A percentile compares a stretch with the other conserved stretches of the same genome.
phyloP scores from a whole-genome alignment of 371 early-diverging fungal species.

The Mucor saturninus region DNA sequence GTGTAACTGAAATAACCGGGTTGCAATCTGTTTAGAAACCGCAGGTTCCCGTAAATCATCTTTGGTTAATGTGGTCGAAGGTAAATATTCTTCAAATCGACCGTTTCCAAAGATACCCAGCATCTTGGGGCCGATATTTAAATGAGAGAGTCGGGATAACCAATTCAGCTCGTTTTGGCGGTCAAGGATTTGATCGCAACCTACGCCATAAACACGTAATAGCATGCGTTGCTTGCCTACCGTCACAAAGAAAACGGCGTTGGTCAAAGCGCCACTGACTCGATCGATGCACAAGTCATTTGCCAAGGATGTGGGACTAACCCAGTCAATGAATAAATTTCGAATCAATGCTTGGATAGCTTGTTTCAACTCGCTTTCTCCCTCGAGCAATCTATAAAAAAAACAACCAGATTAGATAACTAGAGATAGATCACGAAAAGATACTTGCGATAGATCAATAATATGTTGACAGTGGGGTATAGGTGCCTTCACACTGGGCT shows the following conservation, averaged over 20 bases:
- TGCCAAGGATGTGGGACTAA: constrained; percentile 28
- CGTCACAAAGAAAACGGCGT: constrained; percentile 79
- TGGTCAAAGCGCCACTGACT: constrained; percentile 89
- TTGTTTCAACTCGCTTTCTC: constrained; percentile 27
- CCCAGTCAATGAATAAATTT: constrained; percentile 39
- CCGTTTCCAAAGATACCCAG: constrained; percentile 90
- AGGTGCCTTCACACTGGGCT: background rate
- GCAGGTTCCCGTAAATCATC: constrained; percentile 68
- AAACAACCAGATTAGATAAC: background rate
- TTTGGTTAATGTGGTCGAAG: constrained; percentile 73
- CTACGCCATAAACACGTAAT: constrained; percentile 79
- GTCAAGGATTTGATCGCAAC: constrained; percentile 77
- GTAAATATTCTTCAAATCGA: constrained; percentile 85
- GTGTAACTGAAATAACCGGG: constrained; percentile 76
- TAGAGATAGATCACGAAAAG: background rate
- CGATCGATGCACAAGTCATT: constrained; percentile 53
- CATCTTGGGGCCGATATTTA: constrained; percentile 79
- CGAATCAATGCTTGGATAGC: constrained; percentile 27
- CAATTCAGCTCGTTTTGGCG: constrained; percentile 82
- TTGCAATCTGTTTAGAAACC: constrained; percentile 77
- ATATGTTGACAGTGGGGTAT: constrained; percentile 34
- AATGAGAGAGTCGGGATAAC: constrained; percentile 70
- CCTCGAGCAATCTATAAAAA: constrained; percentile 30
- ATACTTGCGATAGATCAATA: constrained; percentile 39
- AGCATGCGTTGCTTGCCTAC: constrained; percentile 56